Percentiles rank a stretch among this genome's conserved stretches.
phyloP scores from a whole-genome alignment of 2,329 filamentous ascomycete genomes.

The Scytalidium sp. region DNA sequence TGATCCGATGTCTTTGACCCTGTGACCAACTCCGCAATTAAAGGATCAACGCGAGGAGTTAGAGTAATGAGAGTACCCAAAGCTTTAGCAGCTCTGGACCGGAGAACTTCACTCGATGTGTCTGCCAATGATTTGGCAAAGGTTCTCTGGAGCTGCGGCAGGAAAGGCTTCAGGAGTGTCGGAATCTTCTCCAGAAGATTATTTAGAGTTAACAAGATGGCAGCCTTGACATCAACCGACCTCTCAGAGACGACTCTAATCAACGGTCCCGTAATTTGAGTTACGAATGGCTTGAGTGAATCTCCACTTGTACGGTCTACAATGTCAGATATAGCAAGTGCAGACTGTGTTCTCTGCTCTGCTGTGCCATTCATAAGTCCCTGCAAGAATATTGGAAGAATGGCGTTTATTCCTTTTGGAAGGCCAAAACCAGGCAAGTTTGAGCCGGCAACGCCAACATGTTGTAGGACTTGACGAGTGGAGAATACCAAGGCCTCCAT shows the following conservation, averaged over 20 bases:
- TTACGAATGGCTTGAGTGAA: slow-evolving; percentile 90
- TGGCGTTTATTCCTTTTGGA: slow-evolving; percentile 95
- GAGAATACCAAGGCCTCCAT: slow-evolving; percentile 92
- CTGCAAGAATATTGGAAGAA: slow-evolving; percentile 95
- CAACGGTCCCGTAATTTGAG: slow-evolving; percentile 93
- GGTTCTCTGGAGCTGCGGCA: slow-evolving; percentile 93
- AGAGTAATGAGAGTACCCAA: slow-evolving; percentile 93
- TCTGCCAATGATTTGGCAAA: slow-evolving; percentile 97
- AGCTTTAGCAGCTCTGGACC: slow-evolving; percentile 87
- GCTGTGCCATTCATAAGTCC: slow-evolving; percentile 94
- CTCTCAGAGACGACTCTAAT: slow-evolving; percentile 97
- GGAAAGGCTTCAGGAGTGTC: slow-evolving; percentile 89
- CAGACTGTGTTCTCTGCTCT: slow-evolving; percentile 88
- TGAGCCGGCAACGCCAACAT: slow-evolving; percentile 82
- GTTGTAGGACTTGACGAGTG: slow-evolving; percentile 80
- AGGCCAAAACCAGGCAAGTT: slow-evolving; percentile 85
- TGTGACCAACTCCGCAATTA: slow-evolving; percentile 90
- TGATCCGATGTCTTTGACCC: slow-evolving; percentile 86
- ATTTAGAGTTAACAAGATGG: slow-evolving; percentile 90
- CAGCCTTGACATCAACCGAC: slow-evolving; percentile 92
- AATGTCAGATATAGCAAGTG: slow-evolving; percentile 91
- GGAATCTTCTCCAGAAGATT: slow-evolving; percentile 97
- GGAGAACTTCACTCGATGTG: slow-evolving; percentile 82
- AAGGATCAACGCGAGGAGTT: slow-evolving; percentile 90
- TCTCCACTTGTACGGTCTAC: slow-evolving; percentile 88